A percentile compares a stretch with the other conserved stretches of the same genome.
These are phyloP conservation scores for Coniochaeta ligniaria DNA, from an alignment of 2,329 filamentous ascomycete genomes.

Conservation along the genomic window DNA sequence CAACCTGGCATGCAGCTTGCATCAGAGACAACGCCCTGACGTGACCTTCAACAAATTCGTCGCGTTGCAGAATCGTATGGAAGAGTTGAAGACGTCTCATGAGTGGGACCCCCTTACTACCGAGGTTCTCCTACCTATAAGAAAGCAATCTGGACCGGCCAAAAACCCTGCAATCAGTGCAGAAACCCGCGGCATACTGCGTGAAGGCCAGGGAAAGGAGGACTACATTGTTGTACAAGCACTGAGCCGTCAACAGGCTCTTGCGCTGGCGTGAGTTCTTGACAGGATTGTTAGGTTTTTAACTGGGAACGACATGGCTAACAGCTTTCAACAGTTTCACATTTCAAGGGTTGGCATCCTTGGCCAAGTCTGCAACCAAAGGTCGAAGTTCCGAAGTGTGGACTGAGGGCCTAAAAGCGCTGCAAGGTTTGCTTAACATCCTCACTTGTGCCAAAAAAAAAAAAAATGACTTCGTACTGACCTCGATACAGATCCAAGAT, in stretches of 20 bases:
- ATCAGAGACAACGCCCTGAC: slow-evolving; percentile 48
- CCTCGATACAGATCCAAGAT: slow-evolving; percentile 10
- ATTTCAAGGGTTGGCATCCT: slow-evolving; percentile 43
- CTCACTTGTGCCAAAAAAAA: neutral
- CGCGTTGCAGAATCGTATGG: slow-evolving; percentile 54
- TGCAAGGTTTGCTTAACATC: slow-evolving; percentile 18
- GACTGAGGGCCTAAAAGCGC: slow-evolving; percentile 27
- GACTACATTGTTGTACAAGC: slow-evolving; percentile 55
- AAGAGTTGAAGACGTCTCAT: slow-evolving; percentile 39
- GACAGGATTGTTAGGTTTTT: neutral
- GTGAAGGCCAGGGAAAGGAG: slow-evolving; percentile 35
- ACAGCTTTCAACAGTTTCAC: slow-evolving; percentile 34
- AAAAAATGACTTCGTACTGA: neutral
- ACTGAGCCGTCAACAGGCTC: slow-evolving; percentile 52
- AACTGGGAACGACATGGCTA: slow-evolving; percentile 2
- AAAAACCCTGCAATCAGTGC: slow-evolving; percentile 40
- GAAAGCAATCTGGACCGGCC: slow-evolving; percentile 37
- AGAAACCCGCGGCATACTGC: slow-evolving; percentile 49
- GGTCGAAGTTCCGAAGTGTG: slow-evolving; percentile 30
- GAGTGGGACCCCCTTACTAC: slow-evolving; percentile 39
- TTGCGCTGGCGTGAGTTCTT: slow-evolving; percentile 42
- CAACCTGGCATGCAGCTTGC: slow-evolving; percentile 63
- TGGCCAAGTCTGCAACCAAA: slow-evolving; percentile 26
- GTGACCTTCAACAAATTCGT: slow-evolving; percentile 53
- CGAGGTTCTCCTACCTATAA: slow-evolving; percentile 49